These are phyloP conservation scores for Trichoderma guizhouense DNA, from an alignment of 2,329 filamentous ascomycete genomes.

Conservation along the genomic window DNA sequence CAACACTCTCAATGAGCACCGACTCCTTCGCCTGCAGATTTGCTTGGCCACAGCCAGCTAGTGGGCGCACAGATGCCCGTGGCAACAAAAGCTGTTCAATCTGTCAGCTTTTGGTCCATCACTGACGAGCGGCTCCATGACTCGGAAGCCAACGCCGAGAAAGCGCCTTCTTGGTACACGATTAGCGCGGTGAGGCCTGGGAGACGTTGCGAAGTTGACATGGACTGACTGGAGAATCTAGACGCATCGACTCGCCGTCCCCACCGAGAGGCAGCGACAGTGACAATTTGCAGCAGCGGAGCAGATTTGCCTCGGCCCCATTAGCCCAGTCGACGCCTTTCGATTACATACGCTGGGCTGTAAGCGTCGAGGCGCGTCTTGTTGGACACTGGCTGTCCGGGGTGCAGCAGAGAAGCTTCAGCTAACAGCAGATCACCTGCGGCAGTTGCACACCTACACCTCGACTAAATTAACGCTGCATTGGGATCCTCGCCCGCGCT, in stretches of 20 bases:
- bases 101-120: constrained; percentile 4
- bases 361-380: background rate
- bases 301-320: background rate
- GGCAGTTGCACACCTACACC: background rate
- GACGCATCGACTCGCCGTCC: background rate
- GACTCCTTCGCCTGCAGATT: background rate
- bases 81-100: background rate
- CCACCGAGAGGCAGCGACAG: background rate
- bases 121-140: background rate
- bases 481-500: background rate
- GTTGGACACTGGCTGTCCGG: background rate
- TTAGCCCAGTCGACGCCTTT: background rate
- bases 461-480: background rate
- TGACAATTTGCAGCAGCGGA: background rate
- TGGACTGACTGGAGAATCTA: background rate
- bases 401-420: constrained; percentile 4
- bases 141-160: constrained; percentile 10
- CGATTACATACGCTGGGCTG: constrained; percentile 4
- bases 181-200: background rate
- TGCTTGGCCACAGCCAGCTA: background rate
- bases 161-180: background rate
- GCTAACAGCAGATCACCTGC: constrained; percentile 9
- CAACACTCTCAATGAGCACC: background rate
- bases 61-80: background rate
- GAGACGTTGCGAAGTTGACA: background rate